A percentile compares a stretch with the other conserved stretches of the same genome.
Evolutionary conservation across 1,284 basidiomycete species (phyloP).

Genomic region (Boletus holoroseus): DNA sequence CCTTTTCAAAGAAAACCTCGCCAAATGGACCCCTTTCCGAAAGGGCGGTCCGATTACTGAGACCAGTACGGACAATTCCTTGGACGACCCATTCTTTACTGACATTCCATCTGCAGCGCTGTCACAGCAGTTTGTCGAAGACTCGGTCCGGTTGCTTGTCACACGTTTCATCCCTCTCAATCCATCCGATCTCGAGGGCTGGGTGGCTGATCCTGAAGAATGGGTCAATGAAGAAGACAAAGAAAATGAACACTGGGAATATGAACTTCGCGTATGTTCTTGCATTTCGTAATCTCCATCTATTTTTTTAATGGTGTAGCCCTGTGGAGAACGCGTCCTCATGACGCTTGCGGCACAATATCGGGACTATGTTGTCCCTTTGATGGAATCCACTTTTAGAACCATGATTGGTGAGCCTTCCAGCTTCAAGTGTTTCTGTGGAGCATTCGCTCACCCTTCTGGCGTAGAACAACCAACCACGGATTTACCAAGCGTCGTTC

Average conservation of each 20-base stretch:
- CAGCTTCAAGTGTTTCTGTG: not conserved
- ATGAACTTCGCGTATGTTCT: conserved; percentile 65
- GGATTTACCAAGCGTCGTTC: conserved; percentile 61
- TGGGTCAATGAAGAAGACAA: conserved; percentile 84
- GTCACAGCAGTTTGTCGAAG: conserved; percentile 68
- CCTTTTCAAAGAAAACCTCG: conserved; percentile 79
- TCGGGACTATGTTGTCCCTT: conserved; percentile 64
- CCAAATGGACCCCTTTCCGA: conserved; percentile 62
- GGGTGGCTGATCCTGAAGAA: conserved; percentile 83
- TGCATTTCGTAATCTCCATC: conserved; percentile 4
- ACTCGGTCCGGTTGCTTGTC: conserved; percentile 73
- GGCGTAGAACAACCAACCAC: conserved; percentile 47
- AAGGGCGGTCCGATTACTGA: conserved; percentile 56
- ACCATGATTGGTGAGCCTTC: conserved; percentile 47
- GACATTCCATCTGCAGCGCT: conserved; percentile 47
- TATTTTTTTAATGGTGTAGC: conserved; percentile 41
- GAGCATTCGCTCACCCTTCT: conserved; percentile 1
- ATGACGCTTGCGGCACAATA: conserved; percentile 77
- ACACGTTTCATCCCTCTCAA: conserved; percentile 80
- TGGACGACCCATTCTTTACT: conserved; percentile 10
- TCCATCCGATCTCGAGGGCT: conserved; percentile 68
- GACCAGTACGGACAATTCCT: conserved; percentile 42
- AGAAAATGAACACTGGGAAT: conserved; percentile 86
- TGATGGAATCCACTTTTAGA: conserved; percentile 57
- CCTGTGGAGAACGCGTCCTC: conserved; percentile 83